A percentile compares a stretch with the other conserved stretches of the same genome.
Evolutionary conservation across 73 alveolate genomes (phyloP).

Genomic region (Tetrahymena elliotti): DNA sequence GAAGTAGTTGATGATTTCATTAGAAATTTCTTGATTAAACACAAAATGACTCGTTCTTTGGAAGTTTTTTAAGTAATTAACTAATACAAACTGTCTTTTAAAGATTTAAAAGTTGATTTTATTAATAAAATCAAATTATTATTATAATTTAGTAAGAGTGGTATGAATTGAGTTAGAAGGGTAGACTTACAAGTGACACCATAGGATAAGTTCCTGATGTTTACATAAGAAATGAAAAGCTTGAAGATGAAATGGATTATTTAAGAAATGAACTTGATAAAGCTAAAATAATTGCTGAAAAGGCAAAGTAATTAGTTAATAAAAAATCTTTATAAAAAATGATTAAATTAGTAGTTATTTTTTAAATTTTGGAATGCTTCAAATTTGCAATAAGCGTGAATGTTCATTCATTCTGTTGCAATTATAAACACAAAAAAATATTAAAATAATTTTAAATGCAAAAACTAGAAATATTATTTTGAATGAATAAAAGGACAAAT

Average conservation of each 20-base stretch:
- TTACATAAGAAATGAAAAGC: slow-evolving; percentile 87
- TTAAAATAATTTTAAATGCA: too few relatives aligned
- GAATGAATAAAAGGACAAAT: too few relatives aligned
- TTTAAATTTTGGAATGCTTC: neutral
- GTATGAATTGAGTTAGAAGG: slow-evolving; percentile 95
- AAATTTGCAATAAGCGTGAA: neutral
- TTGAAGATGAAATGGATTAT: slow-evolving; percentile 82
- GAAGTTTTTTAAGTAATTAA: slow-evolving; percentile 76
- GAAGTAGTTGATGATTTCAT: slow-evolving; percentile 98
- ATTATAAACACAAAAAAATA: too few relatives aligned
- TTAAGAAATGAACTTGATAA: slow-evolving; percentile 85
- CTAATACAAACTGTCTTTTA: neutral
- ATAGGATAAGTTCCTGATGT: slow-evolving; percentile 97
- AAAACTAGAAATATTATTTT: too few relatives aligned
- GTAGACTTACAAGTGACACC: slow-evolving; percentile 88
- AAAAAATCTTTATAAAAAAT: too few relatives aligned
- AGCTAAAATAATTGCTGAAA: slow-evolving; percentile 80
- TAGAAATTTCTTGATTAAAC: slow-evolving; percentile 91
- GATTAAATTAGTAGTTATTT: neutral
- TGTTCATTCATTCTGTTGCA: neutral
- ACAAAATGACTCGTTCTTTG: slow-evolving; percentile 86
- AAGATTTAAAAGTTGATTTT: neutral
- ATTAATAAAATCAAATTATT: neutral
- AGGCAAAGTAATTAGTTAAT: slow-evolving; percentile 49
- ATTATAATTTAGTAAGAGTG: slow-evolving; percentile 63